A percentile compares a stretch with the other conserved stretches of the same genome.
These are phyloP conservation scores for Telfairia occidentalis DNA, from an alignment of 331 rosid genomes.

Conservation along the genomic window DNA sequence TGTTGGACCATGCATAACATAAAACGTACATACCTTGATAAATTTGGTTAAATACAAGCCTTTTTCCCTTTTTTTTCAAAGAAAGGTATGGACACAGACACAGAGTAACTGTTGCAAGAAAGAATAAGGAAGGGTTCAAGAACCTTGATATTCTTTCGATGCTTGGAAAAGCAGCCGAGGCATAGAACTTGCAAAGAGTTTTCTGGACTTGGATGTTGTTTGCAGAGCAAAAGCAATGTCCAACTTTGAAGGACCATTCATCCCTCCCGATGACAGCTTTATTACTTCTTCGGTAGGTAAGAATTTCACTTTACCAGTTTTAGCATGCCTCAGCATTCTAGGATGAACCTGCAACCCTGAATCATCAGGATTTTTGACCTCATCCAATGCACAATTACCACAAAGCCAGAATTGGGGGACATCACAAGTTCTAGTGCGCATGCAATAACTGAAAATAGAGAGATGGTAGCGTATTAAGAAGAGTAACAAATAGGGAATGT, in stretches of 20 bases:
- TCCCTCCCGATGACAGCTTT: slow-evolving; percentile 28
- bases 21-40: not conserved
- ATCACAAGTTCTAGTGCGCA: not conserved
- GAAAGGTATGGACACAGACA: not conserved
- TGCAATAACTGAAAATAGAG: slow-evolving; percentile 54
- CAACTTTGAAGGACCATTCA: not conserved
- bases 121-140: not conserved
- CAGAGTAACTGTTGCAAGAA: not conserved
- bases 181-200: not conserved
- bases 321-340: slow-evolving; percentile 18
- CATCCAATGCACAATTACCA: slow-evolving; percentile 28
- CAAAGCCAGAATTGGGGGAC: slow-evolving; percentile 45
- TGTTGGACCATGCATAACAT: not conserved
- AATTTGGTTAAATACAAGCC: not conserved
- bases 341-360: slow-evolving; percentile 16
- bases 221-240: not conserved
- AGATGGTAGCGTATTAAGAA: slow-evolving; percentile 8
- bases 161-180: slow-evolving; percentile 13
- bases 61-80: no score
- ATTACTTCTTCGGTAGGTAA: slow-evolving; percentile 44
- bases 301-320: slow-evolving; percentile 42
- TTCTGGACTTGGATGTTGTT: not conserved
- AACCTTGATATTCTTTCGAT: slow-evolving; percentile 27
- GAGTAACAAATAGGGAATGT: not conserved
- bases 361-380: slow-evolving; percentile 1